These are phyloP conservation scores for Coniochaeta pulveracea DNA, from an alignment of 2,329 filamentous ascomycete species.

Conservation along the genomic window DNA sequence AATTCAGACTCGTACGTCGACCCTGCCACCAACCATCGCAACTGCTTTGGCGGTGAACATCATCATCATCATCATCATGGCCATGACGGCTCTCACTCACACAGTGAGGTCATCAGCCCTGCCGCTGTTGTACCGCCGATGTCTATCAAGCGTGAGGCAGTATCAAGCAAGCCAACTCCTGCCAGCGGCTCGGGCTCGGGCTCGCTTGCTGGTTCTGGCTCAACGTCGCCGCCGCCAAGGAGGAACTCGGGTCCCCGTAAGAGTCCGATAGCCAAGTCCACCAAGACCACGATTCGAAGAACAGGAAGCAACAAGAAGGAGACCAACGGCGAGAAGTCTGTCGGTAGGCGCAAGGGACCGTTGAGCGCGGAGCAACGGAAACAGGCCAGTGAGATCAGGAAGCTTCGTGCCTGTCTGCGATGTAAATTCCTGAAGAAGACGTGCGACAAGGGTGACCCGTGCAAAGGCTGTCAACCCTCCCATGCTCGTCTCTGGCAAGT, in stretches of 20 bases:
- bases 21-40: constrained; percentile 42
- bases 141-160: constrained; percentile 52
- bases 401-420: constrained; percentile 82
- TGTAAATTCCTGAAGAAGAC: constrained; percentile 99
- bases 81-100: constrained; percentile 25
- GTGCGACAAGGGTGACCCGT: constrained; percentile 94
- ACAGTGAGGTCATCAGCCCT: constrained; percentile 55
- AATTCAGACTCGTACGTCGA: constrained; percentile 66
- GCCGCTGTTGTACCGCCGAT: constrained; percentile 57
- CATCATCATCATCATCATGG: constrained; percentile 31
- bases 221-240: constrained; percentile 52
- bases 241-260: constrained; percentile 62
- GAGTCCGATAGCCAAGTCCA: constrained; percentile 69
- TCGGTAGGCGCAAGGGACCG: constrained; percentile 81
- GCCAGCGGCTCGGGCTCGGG: constrained; percentile 34
- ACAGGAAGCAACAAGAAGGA: constrained; percentile 70
- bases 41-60: constrained; percentile 48
- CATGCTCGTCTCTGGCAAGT: constrained; percentile 96
- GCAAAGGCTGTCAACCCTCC: constrained; percentile 87
- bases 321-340: constrained; percentile 72
- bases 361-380: constrained; percentile 88
- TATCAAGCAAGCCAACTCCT: constrained; percentile 48
- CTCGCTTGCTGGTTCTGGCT: too few species aligned
- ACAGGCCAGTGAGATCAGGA: constrained; percentile 93
- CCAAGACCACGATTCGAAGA: constrained; percentile 77